These are phyloP conservation scores for Phytophthora sansomeana DNA, from an alignment of 352 stramenopile genomes.

Conservation along the genomic window DNA sequence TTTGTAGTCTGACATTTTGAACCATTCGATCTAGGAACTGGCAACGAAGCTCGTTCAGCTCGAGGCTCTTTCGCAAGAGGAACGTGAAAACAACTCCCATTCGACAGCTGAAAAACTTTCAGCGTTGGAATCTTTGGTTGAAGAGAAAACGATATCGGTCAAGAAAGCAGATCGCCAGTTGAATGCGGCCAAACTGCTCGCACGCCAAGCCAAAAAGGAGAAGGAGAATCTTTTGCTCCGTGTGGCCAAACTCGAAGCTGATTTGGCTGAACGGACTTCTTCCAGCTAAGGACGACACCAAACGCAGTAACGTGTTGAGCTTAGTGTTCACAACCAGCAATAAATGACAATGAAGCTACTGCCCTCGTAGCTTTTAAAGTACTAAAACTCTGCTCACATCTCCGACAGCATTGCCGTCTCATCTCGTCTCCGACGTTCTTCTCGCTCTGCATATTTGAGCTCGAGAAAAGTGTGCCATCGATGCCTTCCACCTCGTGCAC, in stretches of 20 bases:
- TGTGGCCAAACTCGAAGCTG: slow-evolving; percentile 49
- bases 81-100: slow-evolving; percentile 40
- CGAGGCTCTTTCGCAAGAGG: slow-evolving; percentile 47
- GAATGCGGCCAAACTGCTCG: slow-evolving; percentile 72
- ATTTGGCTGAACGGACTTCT: slow-evolving; percentile 11
- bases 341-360: slow-evolving; percentile 16
- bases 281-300: slow-evolving; percentile 2
- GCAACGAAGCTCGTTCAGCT: slow-evolving; percentile 46
- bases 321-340: not conserved
- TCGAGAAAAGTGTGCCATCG: slow-evolving; percentile 49
- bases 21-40: slow-evolving; percentile 41
- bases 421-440: slow-evolving; percentile 29
- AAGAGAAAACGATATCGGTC: slow-evolving; percentile 53
- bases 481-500: slow-evolving; percentile 28
- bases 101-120: slow-evolving; percentile 40
- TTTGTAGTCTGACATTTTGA: not conserved
- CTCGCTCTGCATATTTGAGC: slow-evolving; percentile 45
- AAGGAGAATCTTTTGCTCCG: slow-evolving; percentile 64
- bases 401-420: slow-evolving; percentile 30
- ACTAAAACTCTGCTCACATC: not conserved
- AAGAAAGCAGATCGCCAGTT: slow-evolving; percentile 73
- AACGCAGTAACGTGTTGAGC: not conserved
- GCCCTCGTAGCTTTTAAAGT: not conserved
- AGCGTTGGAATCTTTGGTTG: slow-evolving; percentile 43
- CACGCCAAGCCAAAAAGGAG: slow-evolving; percentile 73